Percentiles rank a stretch among this genome's conserved stretches.
phyloP scores from a whole-genome alignment of 2,329 filamentous ascomycete species.

The Calonectria naviculata region DNA sequence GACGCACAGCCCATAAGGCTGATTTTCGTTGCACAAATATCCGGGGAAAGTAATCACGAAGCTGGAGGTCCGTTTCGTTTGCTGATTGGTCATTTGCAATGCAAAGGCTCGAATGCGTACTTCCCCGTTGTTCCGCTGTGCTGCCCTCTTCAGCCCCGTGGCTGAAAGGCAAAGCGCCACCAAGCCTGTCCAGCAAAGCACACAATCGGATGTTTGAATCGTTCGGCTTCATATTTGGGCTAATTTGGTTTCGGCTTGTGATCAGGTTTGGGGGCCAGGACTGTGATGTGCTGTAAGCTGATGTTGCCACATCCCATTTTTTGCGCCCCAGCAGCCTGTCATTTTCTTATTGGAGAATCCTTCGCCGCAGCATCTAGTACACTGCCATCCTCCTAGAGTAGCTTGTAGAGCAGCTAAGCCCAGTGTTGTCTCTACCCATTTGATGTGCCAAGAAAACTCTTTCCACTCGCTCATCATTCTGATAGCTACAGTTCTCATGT shows the following conservation, averaged over 20 bases:
- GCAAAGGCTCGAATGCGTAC: not conserved
- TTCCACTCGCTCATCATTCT: not conserved
- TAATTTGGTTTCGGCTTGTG: not conserved
- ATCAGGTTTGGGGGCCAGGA: not conserved
- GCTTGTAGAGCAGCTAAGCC: not conserved
- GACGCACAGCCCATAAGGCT: not conserved
- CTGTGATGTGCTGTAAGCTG: not conserved
- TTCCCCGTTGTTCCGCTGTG: not conserved
- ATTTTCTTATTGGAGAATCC: not conserved
- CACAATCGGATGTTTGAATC: no score
- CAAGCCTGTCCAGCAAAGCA: no score
- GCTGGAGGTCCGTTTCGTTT: no score
- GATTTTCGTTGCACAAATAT: not conserved
- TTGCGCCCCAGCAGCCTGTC: not conserved
- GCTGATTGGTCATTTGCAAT: not conserved
- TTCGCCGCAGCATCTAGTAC: not conserved
- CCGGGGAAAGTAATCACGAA: not conserved
- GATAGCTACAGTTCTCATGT: not conserved
- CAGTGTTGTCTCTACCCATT: not conserved
- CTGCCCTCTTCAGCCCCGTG: not conserved
- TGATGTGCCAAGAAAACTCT: not conserved
- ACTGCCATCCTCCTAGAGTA: not conserved
- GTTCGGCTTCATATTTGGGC: not conserved
- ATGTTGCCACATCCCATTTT: not conserved
- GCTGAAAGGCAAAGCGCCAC: no score